Evolutionary conservation across 2,329 filamentous ascomycete genomes (phyloP).

Genomic region (Nemania diffusa): DNA sequence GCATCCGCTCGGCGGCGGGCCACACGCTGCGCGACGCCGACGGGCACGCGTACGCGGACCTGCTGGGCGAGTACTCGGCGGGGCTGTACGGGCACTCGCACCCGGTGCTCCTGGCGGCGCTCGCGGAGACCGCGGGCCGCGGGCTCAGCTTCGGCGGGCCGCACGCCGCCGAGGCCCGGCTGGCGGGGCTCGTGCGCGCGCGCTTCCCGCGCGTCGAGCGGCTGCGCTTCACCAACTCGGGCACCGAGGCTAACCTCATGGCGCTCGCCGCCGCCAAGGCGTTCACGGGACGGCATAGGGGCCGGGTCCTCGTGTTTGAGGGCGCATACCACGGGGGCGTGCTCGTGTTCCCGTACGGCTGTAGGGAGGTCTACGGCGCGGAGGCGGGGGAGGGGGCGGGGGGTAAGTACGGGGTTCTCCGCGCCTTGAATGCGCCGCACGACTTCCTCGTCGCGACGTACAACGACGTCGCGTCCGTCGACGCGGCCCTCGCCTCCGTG

Average conservation of each 20-base stretch:
- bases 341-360: slow-evolving; percentile 32
- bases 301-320: slow-evolving; percentile 34
- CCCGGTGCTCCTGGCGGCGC: slow-evolving; percentile 60
- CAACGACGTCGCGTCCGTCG: slow-evolving; percentile 65
- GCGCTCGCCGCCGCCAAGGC: slow-evolving; percentile 35
- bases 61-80: slow-evolving; percentile 72
- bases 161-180: slow-evolving; percentile 32
- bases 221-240: slow-evolving; percentile 38
- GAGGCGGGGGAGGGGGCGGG: background rate
- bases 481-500: slow-evolving; percentile 52
- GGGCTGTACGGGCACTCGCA: slow-evolving; percentile 74
- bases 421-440: slow-evolving; percentile 41
- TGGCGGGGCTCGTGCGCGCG: slow-evolving; percentile 25
- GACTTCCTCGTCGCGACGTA: slow-evolving; percentile 71
- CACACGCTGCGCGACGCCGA: slow-evolving; percentile 55
- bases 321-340: slow-evolving; percentile 36
- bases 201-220: slow-evolving; percentile 27
- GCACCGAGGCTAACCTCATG: slow-evolving; percentile 37
- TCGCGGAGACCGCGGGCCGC: slow-evolving; percentile 51
- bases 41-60: slow-evolving; percentile 63
- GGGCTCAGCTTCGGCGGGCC: slow-evolving; percentile 35
- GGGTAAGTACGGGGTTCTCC: slow-evolving; percentile 19
- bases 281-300: slow-evolving; percentile 22
- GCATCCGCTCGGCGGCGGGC: slow-evolving; percentile 52
- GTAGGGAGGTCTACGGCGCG: slow-evolving; percentile 19